Percentiles rank a stretch among this genome's conserved stretches.
These are phyloP conservation scores for Annona squamosa DNA, from an alignment of 164 flowering plant species.

Conservation along the genomic window DNA sequence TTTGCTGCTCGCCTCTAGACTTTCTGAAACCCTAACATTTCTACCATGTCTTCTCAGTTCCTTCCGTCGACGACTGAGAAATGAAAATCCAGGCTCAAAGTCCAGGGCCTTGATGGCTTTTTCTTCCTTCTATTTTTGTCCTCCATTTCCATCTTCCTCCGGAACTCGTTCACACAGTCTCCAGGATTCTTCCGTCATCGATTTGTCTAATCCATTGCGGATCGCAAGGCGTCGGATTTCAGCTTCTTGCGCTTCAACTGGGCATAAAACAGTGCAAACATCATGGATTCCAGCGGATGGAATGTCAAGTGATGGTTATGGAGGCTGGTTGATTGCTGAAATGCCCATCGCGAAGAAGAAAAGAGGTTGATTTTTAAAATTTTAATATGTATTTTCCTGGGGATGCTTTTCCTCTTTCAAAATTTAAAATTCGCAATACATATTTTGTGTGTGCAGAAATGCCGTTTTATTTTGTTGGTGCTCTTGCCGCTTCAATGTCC, in stretches of 20 bases:
- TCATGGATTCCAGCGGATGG: conserved; percentile 29
- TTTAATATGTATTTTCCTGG: background rate
- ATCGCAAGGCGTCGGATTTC: conserved; percentile 3
- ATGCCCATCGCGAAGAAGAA: conserved; percentile 21
- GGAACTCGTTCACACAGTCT: conserved; percentile 8
- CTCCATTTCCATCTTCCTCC: conserved; percentile 14
- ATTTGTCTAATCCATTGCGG: conserved; percentile 9
- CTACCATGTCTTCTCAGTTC: background rate
- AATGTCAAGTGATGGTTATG: conserved; percentile 22
- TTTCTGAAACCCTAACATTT: background rate
- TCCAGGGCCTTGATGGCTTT: background rate
- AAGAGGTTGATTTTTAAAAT: conserved; percentile 17
- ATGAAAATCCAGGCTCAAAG: conserved; percentile 15
- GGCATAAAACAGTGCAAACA: conserved; percentile 13
- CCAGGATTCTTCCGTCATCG: conserved; percentile 8
- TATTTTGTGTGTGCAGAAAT: conserved; percentile 23
- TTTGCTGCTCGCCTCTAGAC: background rate
- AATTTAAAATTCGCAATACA: background rate
- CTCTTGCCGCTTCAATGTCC: conserved; percentile 45
- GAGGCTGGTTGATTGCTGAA: conserved; percentile 52
- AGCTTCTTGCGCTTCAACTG: conserved; percentile 18
- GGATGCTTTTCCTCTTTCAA: background rate
- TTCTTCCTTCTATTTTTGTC: conserved; percentile 9
- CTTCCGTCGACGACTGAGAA: background rate
- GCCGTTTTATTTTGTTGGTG: conserved; percentile 23